Evolutionary conservation across 176 grass and related monocot genomes (phyloP).

Genomic region (Eleusine indica): DNA sequence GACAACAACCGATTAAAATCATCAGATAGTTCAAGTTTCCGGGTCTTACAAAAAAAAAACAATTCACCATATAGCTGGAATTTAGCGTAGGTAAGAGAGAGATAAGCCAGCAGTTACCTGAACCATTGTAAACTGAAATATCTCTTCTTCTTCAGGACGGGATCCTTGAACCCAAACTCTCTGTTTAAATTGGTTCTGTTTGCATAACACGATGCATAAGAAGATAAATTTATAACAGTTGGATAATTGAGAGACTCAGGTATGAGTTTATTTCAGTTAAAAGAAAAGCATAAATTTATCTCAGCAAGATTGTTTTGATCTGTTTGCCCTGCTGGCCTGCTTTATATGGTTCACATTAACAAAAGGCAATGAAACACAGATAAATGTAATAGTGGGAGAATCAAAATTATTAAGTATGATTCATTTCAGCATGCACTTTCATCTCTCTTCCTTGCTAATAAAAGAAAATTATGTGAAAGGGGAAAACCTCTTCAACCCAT

Average conservation of each 20-base stretch:
- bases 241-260: background rate
- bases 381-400: background rate
- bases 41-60: no score
- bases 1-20: conserved; percentile 29
- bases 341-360: background rate
- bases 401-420: background rate
- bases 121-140: conserved; percentile 92
- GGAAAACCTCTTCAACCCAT: conserved; percentile 82
- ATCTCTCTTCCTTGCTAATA: background rate
- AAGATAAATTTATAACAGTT: conserved; percentile 4
- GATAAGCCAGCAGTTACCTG: conserved; percentile 59
- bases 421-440: conserved; percentile 50
- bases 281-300: background rate
- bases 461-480: conserved; percentile 28
- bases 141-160: conserved; percentile 85
- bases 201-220: conserved; percentile 14
- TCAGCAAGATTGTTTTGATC: background rate
- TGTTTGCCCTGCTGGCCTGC: background rate
- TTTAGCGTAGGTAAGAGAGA: background rate
- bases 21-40: background rate
- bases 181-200: conserved; percentile 76
- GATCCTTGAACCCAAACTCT: conserved; percentile 80
- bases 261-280: background rate
- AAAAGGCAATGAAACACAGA: background rate
- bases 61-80: conserved; percentile 1